A percentile compares a stretch with the other conserved stretches of the same genome.
These are phyloP conservation scores for Melaleuca alternifolia DNA, from an alignment of 345 rosid genomes.

Conservation along the genomic window DNA sequence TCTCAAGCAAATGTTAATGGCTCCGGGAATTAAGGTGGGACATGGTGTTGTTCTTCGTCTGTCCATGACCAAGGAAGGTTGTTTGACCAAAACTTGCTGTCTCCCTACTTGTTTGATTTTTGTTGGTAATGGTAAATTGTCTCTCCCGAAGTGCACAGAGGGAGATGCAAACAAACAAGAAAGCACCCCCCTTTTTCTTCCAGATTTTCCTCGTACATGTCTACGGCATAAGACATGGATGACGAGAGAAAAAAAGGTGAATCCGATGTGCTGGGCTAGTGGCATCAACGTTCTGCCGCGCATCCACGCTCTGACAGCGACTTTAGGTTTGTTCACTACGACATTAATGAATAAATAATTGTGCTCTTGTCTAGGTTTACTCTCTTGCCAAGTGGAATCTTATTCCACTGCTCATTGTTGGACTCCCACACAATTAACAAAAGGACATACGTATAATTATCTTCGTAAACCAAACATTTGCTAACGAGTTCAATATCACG, in stretches of 20 bases:
- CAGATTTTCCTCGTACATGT: conserved; percentile 7
- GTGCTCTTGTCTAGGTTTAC: neutral
- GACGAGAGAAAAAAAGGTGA: neutral
- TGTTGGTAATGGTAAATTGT: neutral
- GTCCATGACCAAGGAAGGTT: neutral
- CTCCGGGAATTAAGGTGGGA: neutral
- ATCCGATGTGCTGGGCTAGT: neutral
- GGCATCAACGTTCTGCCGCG: neutral
- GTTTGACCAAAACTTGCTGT: neutral
- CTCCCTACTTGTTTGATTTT: neutral
- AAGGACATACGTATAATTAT: neutral
- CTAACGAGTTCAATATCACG: neutral
- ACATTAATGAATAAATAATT: neutral
- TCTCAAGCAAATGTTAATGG: neutral
- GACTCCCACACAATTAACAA: neutral
- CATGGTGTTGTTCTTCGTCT: neutral
- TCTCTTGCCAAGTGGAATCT: neutral
- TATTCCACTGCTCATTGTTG: neutral
- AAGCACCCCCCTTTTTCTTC: neutral
- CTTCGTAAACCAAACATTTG: neutral
- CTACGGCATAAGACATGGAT: neutral
- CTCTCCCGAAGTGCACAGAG: neutral
- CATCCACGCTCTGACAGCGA: neutral
- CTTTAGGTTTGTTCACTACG: neutral
- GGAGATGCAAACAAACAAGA: neutral